phyloP scores from a whole-genome alignment of 2,329 filamentous ascomycete species.

The Cordyceps fumosorosea region DNA sequence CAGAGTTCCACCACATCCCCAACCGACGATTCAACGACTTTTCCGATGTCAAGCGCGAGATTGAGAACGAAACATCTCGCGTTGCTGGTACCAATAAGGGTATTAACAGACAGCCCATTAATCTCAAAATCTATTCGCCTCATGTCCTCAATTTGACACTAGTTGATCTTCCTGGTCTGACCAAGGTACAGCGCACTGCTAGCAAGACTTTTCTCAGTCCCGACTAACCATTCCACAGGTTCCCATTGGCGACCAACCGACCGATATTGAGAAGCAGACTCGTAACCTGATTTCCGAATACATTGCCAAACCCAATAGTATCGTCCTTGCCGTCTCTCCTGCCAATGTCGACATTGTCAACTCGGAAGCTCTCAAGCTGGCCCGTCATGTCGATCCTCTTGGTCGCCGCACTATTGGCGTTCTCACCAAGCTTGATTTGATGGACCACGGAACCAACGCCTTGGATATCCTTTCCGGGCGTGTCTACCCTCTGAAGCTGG shows the following conservation, averaged over 20 bases:
- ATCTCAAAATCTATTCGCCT: constrained; percentile 96
- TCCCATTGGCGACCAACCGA: constrained; percentile 93
- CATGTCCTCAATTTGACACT: constrained; percentile 94
- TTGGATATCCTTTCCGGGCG: constrained; percentile 95
- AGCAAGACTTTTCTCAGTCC: background rate
- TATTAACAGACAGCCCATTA: constrained; percentile 95
- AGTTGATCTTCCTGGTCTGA: constrained; percentile 91
- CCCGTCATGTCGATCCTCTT: constrained; percentile 91
- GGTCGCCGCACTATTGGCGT: constrained; percentile 94
- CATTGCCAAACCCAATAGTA: constrained; percentile 98
- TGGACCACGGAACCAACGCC: constrained; percentile 98
- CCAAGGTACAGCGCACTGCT: constrained; percentile 57
- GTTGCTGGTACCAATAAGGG: constrained; percentile 95
- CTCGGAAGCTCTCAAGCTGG: constrained; percentile 93
- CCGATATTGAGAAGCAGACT: constrained; percentile 98
- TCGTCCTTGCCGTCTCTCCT: constrained; percentile 91
- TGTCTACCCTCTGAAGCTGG: constrained; percentile 93
- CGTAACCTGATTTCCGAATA: constrained; percentile 95
- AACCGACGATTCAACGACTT: constrained; percentile 88
- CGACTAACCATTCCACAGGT: constrained; percentile 46
- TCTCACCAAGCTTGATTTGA: constrained; percentile 91
- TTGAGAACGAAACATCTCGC: constrained; percentile 91
- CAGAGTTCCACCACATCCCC: constrained; percentile 92
- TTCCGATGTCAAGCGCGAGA: constrained; percentile 87
- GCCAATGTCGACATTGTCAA: constrained; percentile 98